These are phyloP conservation scores for Umbelopsis sp. DNA, from an alignment of 192 early-diverging fungal genomes.

Conservation along the genomic window DNA sequence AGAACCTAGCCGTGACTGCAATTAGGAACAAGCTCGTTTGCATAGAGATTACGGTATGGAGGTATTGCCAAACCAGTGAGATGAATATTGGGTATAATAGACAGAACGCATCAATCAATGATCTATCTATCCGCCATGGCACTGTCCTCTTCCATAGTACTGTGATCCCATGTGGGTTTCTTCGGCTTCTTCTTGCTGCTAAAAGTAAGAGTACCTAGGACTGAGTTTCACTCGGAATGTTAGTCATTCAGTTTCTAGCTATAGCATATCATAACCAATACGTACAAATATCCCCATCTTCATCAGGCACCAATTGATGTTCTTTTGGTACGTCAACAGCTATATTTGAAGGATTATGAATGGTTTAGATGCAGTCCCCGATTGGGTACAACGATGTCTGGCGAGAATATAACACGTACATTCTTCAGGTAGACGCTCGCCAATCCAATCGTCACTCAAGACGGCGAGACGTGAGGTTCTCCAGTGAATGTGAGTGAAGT, in stretches of 20 bases:
- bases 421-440: conserved; percentile 4
- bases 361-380: neutral
- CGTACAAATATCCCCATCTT: conserved; percentile 17
- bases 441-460: conserved; percentile 7
- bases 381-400: neutral
- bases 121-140: neutral
- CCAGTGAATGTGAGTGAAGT: conserved; percentile 17
- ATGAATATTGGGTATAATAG: neutral
- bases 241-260: neutral
- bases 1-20: neutral
- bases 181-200: conserved; percentile 14
- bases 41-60: no score
- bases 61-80: no score
- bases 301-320: neutral
- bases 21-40: neutral
- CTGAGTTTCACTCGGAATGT: neutral
- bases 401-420: neutral
- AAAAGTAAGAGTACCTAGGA: neutral
- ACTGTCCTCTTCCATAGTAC: neutral
- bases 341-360: neutral
- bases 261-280: neutral
- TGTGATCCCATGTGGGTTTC: conserved; percentile 13
- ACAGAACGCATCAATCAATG: neutral
- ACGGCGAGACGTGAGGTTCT: neutral
- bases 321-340: conserved; percentile 14